Evolutionary conservation across 352 stramenopile genomes (phyloP).

Genomic region (Globisporangium megalacanthum): DNA sequence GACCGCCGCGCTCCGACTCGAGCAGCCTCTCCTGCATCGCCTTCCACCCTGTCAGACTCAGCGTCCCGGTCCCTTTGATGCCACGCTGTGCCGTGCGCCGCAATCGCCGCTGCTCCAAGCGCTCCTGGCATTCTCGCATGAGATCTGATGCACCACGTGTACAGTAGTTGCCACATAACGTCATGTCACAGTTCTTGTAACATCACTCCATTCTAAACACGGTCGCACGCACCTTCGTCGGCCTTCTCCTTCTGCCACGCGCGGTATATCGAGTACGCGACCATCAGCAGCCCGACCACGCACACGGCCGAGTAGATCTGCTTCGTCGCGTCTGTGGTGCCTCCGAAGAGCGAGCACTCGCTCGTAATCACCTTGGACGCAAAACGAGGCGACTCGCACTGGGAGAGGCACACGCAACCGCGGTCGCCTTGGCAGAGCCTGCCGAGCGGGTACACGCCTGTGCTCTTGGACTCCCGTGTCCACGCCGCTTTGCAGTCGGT

Average conservation of each 20-base stretch:
- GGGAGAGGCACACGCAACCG: conserved; percentile 20
- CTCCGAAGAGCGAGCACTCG: conserved; percentile 12
- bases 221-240: conserved; percentile 4
- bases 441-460: not conserved
- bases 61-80: conserved; percentile 16
- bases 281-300: conserved; percentile 1
- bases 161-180: not conserved
- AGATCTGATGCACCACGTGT: not conserved
- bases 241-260: conserved; percentile 6
- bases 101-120: conserved; percentile 1
- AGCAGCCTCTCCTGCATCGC: conserved; percentile 42
- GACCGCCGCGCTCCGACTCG: conserved; percentile 11
- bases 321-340: not conserved
- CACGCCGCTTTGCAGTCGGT: conserved; percentile 19
- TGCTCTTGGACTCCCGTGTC: conserved; percentile 17
- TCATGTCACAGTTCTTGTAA: not conserved
- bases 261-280: conserved; percentile 5
- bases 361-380: conserved; percentile 10
- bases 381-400: conserved; percentile 11
- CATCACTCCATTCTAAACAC: too few relatives aligned
- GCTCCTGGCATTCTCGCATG: not conserved
- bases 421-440: conserved; percentile 11
- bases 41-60: conserved; percentile 42
- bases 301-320: conserved; percentile 5
- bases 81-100: conserved; percentile 8